Conservation (phyloP, 768 basidiomycete species). For the Lactifluus volemus region DNA sequence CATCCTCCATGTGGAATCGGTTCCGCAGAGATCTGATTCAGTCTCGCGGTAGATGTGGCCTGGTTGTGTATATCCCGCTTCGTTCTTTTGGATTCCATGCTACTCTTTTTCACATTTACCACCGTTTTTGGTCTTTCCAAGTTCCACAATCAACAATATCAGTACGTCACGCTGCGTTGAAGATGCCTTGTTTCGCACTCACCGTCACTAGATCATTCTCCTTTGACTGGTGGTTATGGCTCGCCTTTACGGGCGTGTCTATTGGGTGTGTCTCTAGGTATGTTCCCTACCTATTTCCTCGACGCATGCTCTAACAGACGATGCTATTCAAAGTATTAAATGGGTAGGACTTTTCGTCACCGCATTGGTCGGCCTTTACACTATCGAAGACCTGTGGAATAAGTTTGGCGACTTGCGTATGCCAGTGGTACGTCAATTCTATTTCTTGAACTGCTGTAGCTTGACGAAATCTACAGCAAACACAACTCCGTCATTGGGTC, state of each 20-base stretch:
- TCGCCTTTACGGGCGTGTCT: conserved; percentile 84
- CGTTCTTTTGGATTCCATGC: conserved; percentile 95
- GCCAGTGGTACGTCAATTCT: conserved; percentile 55
- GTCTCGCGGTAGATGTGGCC: conserved; percentile 63
- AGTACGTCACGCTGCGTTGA: conserved; percentile 42
- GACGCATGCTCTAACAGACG: neutral
- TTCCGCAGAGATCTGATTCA: neutral
- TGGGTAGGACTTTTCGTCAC: conserved; percentile 95
- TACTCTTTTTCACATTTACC: conserved; percentile 98
- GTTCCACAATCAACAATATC: conserved; percentile 94
- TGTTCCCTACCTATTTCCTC: conserved; percentile 1
- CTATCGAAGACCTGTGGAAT: conserved; percentile 96
- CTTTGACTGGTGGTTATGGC: conserved; percentile 96
- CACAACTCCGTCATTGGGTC: conserved; percentile 85
- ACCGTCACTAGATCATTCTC: conserved; percentile 65
- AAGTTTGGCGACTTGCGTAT: conserved; percentile 95
- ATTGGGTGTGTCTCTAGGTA: conserved; percentile 95
- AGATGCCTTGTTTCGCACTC: neutral
- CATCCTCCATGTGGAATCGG: neutral
- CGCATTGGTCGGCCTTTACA: conserved; percentile 90
- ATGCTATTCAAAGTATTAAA: conserved; percentile 58
- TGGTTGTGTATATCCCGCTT: conserved; percentile 97
- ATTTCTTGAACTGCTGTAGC: neutral
- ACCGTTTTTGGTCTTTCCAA: conserved; percentile 92
- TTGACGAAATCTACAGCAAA: conserved; percentile 41